Evolutionary conservation across 805 yeast species (phyloP).

Genomic region (Teunomyces pallodes): DNA sequence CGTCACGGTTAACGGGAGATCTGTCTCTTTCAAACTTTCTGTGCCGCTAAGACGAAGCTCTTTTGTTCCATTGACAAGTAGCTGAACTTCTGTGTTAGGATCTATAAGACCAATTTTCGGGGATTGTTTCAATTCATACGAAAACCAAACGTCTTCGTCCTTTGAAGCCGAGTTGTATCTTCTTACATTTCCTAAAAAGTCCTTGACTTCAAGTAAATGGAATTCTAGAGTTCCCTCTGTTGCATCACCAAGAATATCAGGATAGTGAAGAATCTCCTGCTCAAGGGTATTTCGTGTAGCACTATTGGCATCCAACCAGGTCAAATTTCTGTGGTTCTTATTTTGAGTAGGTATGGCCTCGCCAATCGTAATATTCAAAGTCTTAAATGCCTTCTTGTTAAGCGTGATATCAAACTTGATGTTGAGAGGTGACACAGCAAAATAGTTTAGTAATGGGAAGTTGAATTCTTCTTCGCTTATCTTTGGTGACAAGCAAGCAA

Average conservation of each 20-base stretch:
- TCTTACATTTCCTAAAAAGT: conserved; percentile 30
- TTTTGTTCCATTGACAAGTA: conserved; percentile 30
- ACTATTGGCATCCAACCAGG: conserved; percentile 18
- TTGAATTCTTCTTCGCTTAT: conserved; percentile 39
- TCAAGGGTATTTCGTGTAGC: conserved; percentile 34
- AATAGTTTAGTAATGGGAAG: conserved; percentile 49
- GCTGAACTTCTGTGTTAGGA: conserved; percentile 16
- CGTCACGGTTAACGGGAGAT: conserved; percentile 47
- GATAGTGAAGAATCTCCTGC: conserved; percentile 31
- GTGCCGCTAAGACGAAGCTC: conserved; percentile 12
- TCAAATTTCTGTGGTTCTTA: conserved; percentile 33
- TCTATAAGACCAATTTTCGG: conserved; percentile 23
- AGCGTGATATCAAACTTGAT: conserved; percentile 24
- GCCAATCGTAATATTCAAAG: conserved; percentile 23
- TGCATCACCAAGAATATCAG: conserved; percentile 16
- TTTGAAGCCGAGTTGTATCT: conserved; percentile 37
- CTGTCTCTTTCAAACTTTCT: conserved; percentile 24
- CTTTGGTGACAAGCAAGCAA: conserved; percentile 55
- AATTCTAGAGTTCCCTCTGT: conserved; percentile 29
- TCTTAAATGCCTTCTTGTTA: conserved; percentile 21
- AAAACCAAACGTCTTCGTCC: conserved; percentile 34
- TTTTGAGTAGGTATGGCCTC: not conserved
- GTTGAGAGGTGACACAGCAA: conserved; percentile 72
- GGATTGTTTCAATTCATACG: conserved; percentile 24
- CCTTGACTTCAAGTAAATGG: conserved; percentile 31